Base-by-base conservation (phyloP, 2,329 filamentous ascomycete genomes). In the Ascochyta fabae region DNA sequence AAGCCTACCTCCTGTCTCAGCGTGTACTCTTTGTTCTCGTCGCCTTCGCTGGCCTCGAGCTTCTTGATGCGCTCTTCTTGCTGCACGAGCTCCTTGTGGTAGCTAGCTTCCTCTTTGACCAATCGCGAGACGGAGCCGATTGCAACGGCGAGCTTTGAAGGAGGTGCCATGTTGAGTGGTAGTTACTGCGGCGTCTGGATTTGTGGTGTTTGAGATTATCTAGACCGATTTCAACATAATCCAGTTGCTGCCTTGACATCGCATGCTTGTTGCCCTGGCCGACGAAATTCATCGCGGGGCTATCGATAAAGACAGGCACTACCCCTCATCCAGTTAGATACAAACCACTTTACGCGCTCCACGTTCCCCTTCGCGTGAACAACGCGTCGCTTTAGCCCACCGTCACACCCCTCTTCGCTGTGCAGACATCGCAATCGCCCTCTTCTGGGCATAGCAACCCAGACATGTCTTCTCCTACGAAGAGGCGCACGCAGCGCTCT, bases 81-180 rank as follows among this genome's bases (percentile, higher is more conserved):
- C 62, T 88, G 82, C 61, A 84, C 80, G 19, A 93, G 84, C 76
- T 99, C 95, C 72, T 89, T 89, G 81, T 93, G 89, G 79, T 99
- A 98, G 68, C 88, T 94, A 35, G 84, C 81, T 76, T 97, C 91
- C 77, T 99, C 95, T 77, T 96, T 97, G 64, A 96, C 86, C 43
- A 98, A 85, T 56, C 95, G 91, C 67, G 85, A 82, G 64, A 98
- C 86, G 19, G 91, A 87, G 59, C 88, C 86, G 23, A 91, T 95
- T 40, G 89, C 87, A 72, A 97, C 95, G 68, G 86, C 78, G 74
- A 97, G 86, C 65, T 88, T 84, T 1, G 88, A 87, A 40, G 90
- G 90, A 29, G 91, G 83, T 3, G 91, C 84, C 92, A 96, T 96
- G 45, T 31, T 13, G 10, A 31, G 4, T 31, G 29, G 29, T 10